Evolutionary conservation across 768 basidiomycete genomes (phyloP).

Genomic region (Lactarius hatsudake): DNA sequence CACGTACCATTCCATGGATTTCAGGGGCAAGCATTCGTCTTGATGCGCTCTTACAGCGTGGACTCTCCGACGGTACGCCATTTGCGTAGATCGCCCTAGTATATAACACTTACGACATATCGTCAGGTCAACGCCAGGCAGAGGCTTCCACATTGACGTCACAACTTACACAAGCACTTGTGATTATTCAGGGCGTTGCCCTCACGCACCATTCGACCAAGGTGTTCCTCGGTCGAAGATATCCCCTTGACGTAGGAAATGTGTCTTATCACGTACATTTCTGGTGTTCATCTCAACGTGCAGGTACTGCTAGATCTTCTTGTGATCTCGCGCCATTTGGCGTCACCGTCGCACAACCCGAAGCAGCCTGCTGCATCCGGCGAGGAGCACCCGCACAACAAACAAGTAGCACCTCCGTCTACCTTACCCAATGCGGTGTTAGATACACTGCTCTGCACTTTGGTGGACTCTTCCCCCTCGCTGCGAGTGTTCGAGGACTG

Average conservation of each 20-base stretch:
- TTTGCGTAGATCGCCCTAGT: background rate
- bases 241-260: slow-evolving; percentile 60
- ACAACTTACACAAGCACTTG: slow-evolving; percentile 58
- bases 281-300: background rate
- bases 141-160: slow-evolving; percentile 49
- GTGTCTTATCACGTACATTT: slow-evolving; percentile 1
- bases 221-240: slow-evolving; percentile 61
- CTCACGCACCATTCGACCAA: slow-evolving; percentile 71
- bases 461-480: slow-evolving; percentile 81
- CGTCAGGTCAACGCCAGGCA: slow-evolving; percentile 36
- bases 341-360: slow-evolving; percentile 23
- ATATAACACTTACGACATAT: slow-evolving; percentile 13
- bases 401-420: slow-evolving; percentile 11
- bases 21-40: slow-evolving; percentile 47
- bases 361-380: slow-evolving; percentile 32
- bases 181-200: slow-evolving; percentile 72
- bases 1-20: slow-evolving; percentile 64
- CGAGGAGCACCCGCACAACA: slow-evolving; percentile 26
- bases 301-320: slow-evolving; percentile 74
- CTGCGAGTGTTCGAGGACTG: slow-evolving; percentile 76
- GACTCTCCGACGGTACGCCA: slow-evolving; percentile 42
- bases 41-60: slow-evolving; percentile 48
- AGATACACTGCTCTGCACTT: slow-evolving; percentile 80
- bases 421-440: slow-evolving; percentile 54
- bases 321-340: slow-evolving; percentile 62